These are phyloP conservation scores for Fusarium buharicum DNA, from an alignment of 2,329 filamentous ascomycete genomes.

Conservation along the genomic window DNA sequence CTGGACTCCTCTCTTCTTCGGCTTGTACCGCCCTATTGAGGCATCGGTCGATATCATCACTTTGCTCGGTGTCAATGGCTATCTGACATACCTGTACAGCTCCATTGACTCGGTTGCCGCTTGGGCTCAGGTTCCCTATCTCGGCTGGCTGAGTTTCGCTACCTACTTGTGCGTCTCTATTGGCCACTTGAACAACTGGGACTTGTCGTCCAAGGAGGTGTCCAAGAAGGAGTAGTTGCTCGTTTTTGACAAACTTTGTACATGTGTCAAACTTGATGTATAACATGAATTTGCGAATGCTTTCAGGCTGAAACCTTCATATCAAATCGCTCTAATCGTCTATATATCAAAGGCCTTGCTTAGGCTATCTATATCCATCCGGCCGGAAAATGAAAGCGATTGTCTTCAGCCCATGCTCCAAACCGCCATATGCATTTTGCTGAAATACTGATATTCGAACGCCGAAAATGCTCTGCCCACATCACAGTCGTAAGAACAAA, in stretches of 20 bases:
- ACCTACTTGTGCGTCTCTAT: conserved; percentile 81
- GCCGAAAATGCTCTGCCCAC: conserved; percentile 35
- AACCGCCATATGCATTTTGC: conserved; percentile 3
- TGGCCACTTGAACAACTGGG: conserved; percentile 76
- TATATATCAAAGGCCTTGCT: conserved; percentile 11
- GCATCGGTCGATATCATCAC: conserved; percentile 80
- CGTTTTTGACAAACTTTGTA: conserved; percentile 17
- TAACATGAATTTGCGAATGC: background rate
- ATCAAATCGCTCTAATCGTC: conserved; percentile 10
- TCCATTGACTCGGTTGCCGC: conserved; percentile 77
- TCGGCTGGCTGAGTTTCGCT: conserved; percentile 87
- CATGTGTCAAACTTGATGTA: background rate
- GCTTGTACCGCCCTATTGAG: conserved; percentile 75
- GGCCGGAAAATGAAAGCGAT: background rate
- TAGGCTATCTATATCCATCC: conserved; percentile 1
- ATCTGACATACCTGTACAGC: conserved; percentile 80
- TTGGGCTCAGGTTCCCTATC: conserved; percentile 81
- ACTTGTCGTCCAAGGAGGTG: conserved; percentile 53
- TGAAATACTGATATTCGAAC: conserved; percentile 26
- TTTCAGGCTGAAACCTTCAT: background rate
- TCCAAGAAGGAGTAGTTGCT: conserved; percentile 40
- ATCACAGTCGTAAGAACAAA: conserved; percentile 7
- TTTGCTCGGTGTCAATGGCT: conserved; percentile 76
- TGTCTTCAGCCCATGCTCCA: conserved; percentile 16
- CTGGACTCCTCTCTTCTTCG: conserved; percentile 96